Evolutionary conservation across 192 early-diverging fungal species (phyloP).

Genomic region (Backusella mclennaniae): DNA sequence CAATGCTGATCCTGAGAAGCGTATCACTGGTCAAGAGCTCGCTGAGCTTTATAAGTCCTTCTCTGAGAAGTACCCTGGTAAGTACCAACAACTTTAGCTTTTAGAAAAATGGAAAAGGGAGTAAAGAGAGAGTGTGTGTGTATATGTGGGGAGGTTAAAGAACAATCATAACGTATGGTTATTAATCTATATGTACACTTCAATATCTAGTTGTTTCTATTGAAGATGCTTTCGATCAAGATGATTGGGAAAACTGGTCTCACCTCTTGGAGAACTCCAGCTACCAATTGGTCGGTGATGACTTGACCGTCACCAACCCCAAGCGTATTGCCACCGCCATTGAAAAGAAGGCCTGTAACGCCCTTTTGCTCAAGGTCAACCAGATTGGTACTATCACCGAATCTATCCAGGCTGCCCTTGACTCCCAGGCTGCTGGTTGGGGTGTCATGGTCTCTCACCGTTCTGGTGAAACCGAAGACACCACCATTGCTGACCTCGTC

Average conservation of each 20-base stretch:
- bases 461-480: constrained; percentile 98
- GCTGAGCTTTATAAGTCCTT: constrained; percentile 83
- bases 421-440: constrained; percentile 88
- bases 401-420: constrained; percentile 81
- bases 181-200: not conserved
- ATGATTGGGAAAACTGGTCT: constrained; percentile 93
- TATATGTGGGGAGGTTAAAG: not conserved
- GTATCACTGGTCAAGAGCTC: constrained; percentile 75
- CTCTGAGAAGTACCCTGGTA: constrained; percentile 77
- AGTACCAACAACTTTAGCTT: constrained; percentile 14
- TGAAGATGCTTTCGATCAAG: constrained; percentile 99
- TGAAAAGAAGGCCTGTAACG: constrained; percentile 93
- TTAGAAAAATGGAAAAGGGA: not conserved
- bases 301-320: constrained; percentile 98
- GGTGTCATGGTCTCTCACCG: constrained; percentile 99
- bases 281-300: constrained; percentile 77
- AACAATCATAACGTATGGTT: not conserved
- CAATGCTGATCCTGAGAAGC: constrained; percentile 72
- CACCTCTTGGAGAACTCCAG: constrained; percentile 59
- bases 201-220: constrained; percentile 73
- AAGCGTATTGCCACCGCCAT: constrained; percentile 85
- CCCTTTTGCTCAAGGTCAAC: constrained; percentile 97
- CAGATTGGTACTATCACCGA: constrained; percentile 98
- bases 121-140: too few relatives aligned
- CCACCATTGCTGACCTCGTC: constrained; percentile 94